phyloP scores from a whole-genome alignment of 306 rosid species.

The Castanea crenata region DNA sequence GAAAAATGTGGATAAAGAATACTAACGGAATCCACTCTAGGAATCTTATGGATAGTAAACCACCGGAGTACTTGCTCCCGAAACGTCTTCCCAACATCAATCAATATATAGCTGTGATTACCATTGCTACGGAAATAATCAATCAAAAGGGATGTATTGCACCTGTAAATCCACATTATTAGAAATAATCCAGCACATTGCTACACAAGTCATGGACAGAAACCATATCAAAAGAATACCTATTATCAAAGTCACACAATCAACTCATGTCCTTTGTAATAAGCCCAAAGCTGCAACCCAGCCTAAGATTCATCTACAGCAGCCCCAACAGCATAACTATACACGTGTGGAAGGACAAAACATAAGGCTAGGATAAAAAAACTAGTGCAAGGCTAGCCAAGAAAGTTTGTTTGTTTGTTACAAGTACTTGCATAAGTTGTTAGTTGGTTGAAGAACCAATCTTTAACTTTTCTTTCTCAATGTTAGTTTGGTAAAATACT shows the following conservation, averaged over 20 bases:
- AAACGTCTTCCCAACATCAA: constrained; percentile 94
- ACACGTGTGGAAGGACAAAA: background rate
- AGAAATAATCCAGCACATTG: background rate
- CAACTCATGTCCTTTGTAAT: no score
- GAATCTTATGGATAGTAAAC: constrained; percentile 79
- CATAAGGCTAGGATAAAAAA: background rate
- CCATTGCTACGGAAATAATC: constrained; percentile 65
- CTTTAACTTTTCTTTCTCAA: no score
- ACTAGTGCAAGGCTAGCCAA: no score
- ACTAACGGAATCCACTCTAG: constrained; percentile 90
- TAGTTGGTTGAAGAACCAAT: no score
- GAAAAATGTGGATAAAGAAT: constrained; percentile 1
- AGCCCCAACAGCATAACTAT: background rate
- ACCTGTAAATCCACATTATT: constrained; percentile 45
- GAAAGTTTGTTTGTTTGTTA: no score
- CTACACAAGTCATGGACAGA: no score
- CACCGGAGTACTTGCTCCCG: constrained; percentile 93
- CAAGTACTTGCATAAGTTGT: no score
- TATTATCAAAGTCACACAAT: no score
- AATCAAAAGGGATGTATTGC: constrained; percentile 86
- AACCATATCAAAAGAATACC: no score
- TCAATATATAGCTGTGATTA: constrained; percentile 58
- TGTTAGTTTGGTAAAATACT: no score
- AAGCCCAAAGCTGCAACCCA: no score
- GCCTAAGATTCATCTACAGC: no score